These are phyloP conservation scores for Coemansia sp. DNA, from an alignment of 192 early-diverging fungal species.

Conservation along the genomic window DNA sequence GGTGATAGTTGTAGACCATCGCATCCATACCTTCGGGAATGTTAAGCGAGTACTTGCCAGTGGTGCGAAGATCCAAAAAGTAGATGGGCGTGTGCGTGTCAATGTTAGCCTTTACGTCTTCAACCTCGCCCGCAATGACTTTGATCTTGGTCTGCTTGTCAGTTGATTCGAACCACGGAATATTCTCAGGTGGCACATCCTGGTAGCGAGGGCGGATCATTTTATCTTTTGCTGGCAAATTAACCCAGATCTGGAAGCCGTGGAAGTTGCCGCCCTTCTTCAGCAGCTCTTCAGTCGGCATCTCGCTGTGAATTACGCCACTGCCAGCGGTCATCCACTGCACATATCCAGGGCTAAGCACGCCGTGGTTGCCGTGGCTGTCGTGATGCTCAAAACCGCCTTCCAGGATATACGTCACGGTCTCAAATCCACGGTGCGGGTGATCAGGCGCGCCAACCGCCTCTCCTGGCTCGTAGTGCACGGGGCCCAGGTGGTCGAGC, in stretches of 20 bases:
- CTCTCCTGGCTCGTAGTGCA: slow-evolving; percentile 57
- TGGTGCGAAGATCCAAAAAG: slow-evolving; percentile 76
- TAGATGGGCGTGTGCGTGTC: slow-evolving; percentile 77
- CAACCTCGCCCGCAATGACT: slow-evolving; percentile 84
- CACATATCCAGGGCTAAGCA: slow-evolving; percentile 64
- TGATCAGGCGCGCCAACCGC: slow-evolving; percentile 68
- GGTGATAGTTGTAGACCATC: slow-evolving; percentile 52
- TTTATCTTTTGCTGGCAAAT: slow-evolving; percentile 72
- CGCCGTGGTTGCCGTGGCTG: slow-evolving; percentile 70
- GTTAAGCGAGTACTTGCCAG: slow-evolving; percentile 44
- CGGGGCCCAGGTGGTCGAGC: slow-evolving; percentile 70
- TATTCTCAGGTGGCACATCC: slow-evolving; percentile 64
- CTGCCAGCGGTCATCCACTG: slow-evolving; percentile 82
- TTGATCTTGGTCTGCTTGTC: slow-evolving; percentile 61
- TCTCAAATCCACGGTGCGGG: slow-evolving; percentile 81
- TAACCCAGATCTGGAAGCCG: slow-evolving; percentile 77
- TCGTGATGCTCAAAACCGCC: slow-evolving; percentile 76
- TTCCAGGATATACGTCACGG: slow-evolving; percentile 69
- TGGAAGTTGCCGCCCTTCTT: slow-evolving; percentile 49
- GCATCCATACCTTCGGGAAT: slow-evolving; percentile 55
- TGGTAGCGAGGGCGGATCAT: slow-evolving; percentile 69
- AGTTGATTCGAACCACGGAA: slow-evolving; percentile 58
- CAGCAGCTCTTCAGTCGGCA: slow-evolving; percentile 56
- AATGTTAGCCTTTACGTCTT: slow-evolving; percentile 67
- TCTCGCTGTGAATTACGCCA: slow-evolving; percentile 75